Evolutionary conservation across 208 protist species (phyloP).

Genomic region (Leishmania aethiopica): DNA sequence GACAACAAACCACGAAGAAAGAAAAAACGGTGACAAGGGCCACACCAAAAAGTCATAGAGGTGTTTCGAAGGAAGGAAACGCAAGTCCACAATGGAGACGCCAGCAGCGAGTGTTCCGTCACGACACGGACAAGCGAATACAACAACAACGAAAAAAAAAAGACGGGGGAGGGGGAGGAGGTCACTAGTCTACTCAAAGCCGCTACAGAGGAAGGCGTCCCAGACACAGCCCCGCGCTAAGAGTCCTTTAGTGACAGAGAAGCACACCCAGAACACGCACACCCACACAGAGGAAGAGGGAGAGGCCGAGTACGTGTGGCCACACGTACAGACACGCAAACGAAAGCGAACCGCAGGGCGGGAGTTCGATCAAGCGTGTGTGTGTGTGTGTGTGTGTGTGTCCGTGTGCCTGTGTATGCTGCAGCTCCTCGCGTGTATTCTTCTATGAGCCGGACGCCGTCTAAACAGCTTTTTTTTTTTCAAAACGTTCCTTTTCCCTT

Average conservation of each 20-base stretch:
- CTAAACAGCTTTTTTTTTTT: not conserved
- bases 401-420: not conserved
- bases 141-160: not conserved
- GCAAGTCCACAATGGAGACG: not conserved
- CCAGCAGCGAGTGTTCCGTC: not conserved
- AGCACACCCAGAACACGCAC: too few species aligned
- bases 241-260: not conserved
- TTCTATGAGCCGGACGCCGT: not conserved
- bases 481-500: not conserved
- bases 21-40: too few species aligned
- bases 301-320: not conserved
- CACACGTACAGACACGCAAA: not conserved
- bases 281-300: not conserved
- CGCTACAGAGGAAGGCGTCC: not conserved
- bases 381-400: not conserved
- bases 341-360: not conserved
- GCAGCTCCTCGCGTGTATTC: not conserved
- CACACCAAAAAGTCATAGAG: not conserved
- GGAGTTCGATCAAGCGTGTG: not conserved
- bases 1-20: not conserved
- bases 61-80: not conserved
- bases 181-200: not conserved
- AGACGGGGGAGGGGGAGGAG: not conserved
- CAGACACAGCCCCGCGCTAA: not conserved
- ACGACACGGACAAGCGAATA: not conserved